These are phyloP conservation scores for Aspergillus quadrilineatus DNA, from an alignment of 2,329 filamentous ascomycete species.

Conservation along the genomic window DNA sequence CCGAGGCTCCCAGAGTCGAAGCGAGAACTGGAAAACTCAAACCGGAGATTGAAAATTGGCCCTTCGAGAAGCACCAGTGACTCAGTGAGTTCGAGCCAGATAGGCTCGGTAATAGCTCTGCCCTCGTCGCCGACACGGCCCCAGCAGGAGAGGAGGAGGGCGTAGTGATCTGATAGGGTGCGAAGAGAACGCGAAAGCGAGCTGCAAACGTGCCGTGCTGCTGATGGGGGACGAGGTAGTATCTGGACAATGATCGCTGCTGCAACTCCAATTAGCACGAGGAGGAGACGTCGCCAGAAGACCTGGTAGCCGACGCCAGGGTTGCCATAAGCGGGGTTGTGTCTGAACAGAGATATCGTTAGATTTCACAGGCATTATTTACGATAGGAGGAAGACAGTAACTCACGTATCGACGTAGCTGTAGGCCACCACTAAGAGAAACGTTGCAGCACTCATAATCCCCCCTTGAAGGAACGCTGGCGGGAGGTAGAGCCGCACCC, in stretches of 20 bases:
- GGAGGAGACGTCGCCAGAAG: slow-evolving; percentile 49
- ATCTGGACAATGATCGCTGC: slow-evolving; percentile 49
- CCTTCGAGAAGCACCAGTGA: slow-evolving; percentile 33
- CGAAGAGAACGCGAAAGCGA: slow-evolving; percentile 47
- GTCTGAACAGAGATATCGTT: slow-evolving; percentile 23
- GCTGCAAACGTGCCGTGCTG: slow-evolving; percentile 46
- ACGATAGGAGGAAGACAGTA: slow-evolving; percentile 18
- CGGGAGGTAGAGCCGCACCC: slow-evolving; percentile 36
- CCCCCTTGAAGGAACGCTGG: slow-evolving; percentile 31
- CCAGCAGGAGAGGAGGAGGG: slow-evolving; percentile 50
- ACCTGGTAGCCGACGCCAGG: slow-evolving; percentile 50
- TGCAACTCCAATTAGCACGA: slow-evolving; percentile 48
- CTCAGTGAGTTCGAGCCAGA: slow-evolving; percentile 35
- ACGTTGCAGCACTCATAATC: slow-evolving; percentile 47
- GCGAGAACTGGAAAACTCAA: slow-evolving; percentile 41
- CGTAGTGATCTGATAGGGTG: slow-evolving; percentile 51
- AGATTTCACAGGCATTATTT: neutral
- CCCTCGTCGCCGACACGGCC: slow-evolving; percentile 27
- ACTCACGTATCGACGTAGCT: slow-evolving; percentile 48
- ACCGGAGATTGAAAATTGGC: slow-evolving; percentile 35
- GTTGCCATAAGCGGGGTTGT: slow-evolving; percentile 46
- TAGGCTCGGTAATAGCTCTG: slow-evolving; percentile 29
- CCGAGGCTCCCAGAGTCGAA: slow-evolving; percentile 37
- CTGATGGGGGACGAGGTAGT: slow-evolving; percentile 50
- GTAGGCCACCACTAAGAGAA: slow-evolving; percentile 48